A percentile compares a stretch with the other conserved stretches of the same genome.
Conservation (phyloP, 139 green algal species). For the Chlorella sorokiniana region DNA sequence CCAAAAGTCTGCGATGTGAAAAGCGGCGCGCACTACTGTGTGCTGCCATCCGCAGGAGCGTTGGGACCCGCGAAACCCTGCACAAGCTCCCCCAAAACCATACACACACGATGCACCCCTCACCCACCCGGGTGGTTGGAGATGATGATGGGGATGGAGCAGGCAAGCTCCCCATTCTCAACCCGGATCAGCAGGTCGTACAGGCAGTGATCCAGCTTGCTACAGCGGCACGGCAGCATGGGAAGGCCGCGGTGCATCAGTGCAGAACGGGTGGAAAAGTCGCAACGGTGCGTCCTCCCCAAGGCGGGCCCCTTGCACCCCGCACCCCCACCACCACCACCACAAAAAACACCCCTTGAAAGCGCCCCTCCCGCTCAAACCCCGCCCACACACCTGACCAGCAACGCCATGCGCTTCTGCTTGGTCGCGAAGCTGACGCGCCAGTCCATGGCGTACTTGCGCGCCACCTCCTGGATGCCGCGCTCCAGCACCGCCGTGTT, state of each 20-base stretch:
- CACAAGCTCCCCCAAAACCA: background rate
- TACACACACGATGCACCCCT: background rate
- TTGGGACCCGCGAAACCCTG: too few species aligned
- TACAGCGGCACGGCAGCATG: background rate
- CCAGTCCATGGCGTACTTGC: conserved; percentile 72
- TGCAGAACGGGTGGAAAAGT: too few species aligned
- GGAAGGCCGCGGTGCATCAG: too few species aligned
- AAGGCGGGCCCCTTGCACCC: too few species aligned
- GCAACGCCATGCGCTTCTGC: conserved; percentile 61
- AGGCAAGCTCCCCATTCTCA: conserved; percentile 65
- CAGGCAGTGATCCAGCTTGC: conserved; percentile 74
- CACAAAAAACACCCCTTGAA: background rate
- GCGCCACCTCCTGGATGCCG: conserved; percentile 65
- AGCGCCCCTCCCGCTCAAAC: background rate
- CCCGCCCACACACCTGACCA: conserved; percentile 38
- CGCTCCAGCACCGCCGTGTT: conserved; percentile 71
- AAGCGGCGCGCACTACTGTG: too few species aligned
- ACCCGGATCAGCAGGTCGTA: conserved; percentile 82
- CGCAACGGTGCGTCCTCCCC: too few species aligned
- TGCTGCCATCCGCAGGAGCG: too few species aligned
- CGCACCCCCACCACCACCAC: too few species aligned
- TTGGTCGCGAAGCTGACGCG: conserved; percentile 56
- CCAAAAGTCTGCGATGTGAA: too few species aligned
- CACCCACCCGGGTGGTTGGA: conserved; percentile 75
- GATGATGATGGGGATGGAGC: conserved; percentile 72